Evolutionary conservation across 148 eudicot species (phyloP).

Genomic region (Suaeda aralocaspica): DNA sequence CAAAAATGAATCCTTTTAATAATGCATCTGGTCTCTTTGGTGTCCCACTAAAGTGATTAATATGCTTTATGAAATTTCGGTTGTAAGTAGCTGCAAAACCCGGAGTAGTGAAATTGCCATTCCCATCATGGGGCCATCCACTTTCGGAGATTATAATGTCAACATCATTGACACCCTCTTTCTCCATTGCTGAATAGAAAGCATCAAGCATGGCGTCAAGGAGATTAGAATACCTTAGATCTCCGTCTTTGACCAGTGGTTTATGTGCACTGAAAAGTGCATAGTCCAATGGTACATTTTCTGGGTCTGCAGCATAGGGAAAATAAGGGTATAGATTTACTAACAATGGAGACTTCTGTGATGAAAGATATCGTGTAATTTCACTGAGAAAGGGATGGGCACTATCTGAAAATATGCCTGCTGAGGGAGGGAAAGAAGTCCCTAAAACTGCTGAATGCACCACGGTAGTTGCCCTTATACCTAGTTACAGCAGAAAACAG

Average conservation of each 20-base stretch:
- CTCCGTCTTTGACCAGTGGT: conserved; percentile 28
- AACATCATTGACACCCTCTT: conserved; percentile 29
- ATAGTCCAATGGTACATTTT: conserved; percentile 33
- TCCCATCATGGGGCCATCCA: conserved; percentile 45
- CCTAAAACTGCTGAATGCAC: conserved; percentile 33
- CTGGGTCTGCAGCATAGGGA: conserved; percentile 34
- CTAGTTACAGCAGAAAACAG: conserved; percentile 3
- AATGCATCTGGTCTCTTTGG: conserved; percentile 30
- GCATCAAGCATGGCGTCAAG: conserved; percentile 47
- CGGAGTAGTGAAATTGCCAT: conserved; percentile 36
- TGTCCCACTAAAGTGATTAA: conserved; percentile 23
- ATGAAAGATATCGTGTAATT: conserved; percentile 30
- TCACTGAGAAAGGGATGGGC: conserved; percentile 16
- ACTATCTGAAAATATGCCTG: conserved; percentile 26
- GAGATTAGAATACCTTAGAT: conserved; percentile 40
- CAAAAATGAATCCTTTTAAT: conserved; percentile 28
- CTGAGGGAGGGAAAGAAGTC: conserved; percentile 51
- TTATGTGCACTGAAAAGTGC: conserved; percentile 30
- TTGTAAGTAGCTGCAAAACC: conserved; percentile 37
- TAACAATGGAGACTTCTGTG: conserved; percentile 31
- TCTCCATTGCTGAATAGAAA: conserved; percentile 40
- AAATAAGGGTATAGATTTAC: conserved; percentile 57
- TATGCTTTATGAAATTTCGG: conserved; percentile 19
- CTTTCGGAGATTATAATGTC: conserved; percentile 31
- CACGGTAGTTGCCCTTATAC: conserved; percentile 38